Conservation (phyloP, 2,329 filamentous ascomycete species). For the Neofusicoccum ribis region DNA sequence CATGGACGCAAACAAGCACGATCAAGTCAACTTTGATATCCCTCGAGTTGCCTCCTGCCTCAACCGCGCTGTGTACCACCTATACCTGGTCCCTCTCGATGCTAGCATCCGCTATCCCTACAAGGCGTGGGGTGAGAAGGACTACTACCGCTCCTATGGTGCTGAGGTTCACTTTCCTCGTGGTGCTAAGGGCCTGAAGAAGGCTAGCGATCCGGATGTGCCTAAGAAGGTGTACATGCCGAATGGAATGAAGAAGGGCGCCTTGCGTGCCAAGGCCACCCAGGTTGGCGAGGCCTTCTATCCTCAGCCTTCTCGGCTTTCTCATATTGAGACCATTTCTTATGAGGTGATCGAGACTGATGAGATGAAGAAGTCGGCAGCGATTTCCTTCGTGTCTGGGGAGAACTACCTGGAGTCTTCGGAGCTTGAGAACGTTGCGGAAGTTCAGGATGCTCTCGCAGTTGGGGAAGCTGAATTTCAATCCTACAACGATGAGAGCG, state of each 20-base stretch:
- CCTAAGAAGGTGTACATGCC: neutral
- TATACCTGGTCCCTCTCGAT: neutral
- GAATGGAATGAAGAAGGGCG: neutral
- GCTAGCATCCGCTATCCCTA: neutral
- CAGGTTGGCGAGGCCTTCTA: neutral
- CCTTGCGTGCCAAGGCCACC: neutral
- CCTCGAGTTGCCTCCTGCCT: neutral
- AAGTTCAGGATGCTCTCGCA: too few relatives aligned
- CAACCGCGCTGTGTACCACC: neutral
- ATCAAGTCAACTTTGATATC: neutral
- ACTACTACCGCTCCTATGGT: neutral
- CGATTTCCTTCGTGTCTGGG: neutral
- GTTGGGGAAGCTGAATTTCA: too few relatives aligned
- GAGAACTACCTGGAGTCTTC: neutral
- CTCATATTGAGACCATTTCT: neutral
- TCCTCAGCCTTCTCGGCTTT: neutral
- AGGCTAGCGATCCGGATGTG: neutral
- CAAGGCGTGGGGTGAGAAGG: neutral
- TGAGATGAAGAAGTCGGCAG: neutral
- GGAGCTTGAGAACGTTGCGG: neutral
- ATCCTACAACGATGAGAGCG: neutral
- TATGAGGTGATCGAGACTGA: neutral
- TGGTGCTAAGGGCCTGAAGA: neutral
- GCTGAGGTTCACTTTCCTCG: neutral
- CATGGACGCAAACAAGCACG: neutral